Conservation (phyloP, 371 early-diverging fungal genomes). For the Umbelopsis sp. region DNA sequence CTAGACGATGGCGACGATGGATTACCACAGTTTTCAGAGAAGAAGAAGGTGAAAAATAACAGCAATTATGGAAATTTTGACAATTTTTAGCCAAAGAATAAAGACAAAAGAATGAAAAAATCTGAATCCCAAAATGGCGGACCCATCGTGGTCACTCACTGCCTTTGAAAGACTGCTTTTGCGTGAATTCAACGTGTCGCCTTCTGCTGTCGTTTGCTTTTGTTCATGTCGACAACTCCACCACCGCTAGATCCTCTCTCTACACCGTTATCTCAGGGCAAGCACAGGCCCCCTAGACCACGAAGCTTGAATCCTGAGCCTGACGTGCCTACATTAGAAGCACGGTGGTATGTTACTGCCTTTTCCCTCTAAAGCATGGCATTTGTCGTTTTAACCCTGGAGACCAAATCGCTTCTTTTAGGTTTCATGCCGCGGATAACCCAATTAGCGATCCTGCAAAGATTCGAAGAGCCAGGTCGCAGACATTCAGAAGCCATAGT, state of each 20-base stretch:
- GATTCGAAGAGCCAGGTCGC: slow-evolving; percentile 25
- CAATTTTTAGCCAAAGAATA: slow-evolving; percentile 30
- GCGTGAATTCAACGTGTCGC: background rate
- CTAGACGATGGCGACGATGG: slow-evolving; percentile 11
- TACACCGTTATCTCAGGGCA: slow-evolving; percentile 10
- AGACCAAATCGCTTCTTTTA: slow-evolving; percentile 4
- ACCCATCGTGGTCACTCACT: background rate
- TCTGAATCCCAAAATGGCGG: background rate
- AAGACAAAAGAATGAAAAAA: background rate
- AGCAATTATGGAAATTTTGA: slow-evolving; percentile 42
- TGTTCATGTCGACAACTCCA: slow-evolving; percentile 15
- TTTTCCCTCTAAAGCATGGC: background rate
- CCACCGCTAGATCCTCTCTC: background rate
- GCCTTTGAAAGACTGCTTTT: background rate
- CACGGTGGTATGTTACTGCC: slow-evolving; percentile 6
- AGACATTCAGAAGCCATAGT: slow-evolving; percentile 3
- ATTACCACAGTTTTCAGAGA: slow-evolving; percentile 30
- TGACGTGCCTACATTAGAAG: slow-evolving; percentile 4
- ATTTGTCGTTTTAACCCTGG: background rate
- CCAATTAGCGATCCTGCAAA: slow-evolving; percentile 32
- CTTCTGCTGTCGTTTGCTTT: background rate
- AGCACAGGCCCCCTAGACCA: slow-evolving; percentile 2
- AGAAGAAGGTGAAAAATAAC: slow-evolving; percentile 30
- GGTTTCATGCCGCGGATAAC: slow-evolving; percentile 41
- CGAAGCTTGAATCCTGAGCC: slow-evolving; percentile 13